A percentile compares a stretch with the other conserved stretches of the same genome.
Evolutionary conservation across 2,329 filamentous ascomycete species (phyloP).

Genomic region (Monilinia fructicola): DNA sequence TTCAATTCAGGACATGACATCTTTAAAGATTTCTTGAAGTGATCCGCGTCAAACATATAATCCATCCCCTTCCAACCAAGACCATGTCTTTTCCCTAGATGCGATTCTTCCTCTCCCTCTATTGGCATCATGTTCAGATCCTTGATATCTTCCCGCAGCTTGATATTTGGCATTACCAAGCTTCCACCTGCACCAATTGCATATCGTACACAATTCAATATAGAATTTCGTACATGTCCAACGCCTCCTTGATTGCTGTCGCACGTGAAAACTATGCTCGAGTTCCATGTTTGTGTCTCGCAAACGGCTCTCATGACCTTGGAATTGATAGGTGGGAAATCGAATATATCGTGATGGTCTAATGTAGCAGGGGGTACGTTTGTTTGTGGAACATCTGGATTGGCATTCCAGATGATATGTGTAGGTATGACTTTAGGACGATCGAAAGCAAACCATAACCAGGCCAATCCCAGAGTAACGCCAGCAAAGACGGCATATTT

Average conservation of each 20-base stretch:
- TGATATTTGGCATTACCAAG: conserved; percentile 43
- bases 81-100: conserved; percentile 30
- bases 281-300: conserved; percentile 40
- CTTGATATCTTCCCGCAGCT: conserved; percentile 40
- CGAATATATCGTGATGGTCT: conserved; percentile 37
- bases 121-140: conserved; percentile 23
- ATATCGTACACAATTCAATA: conserved; percentile 46
- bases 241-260: conserved; percentile 45
- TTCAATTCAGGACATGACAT: conserved; percentile 35
- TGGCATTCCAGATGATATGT: conserved; percentile 24
- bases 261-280: conserved; percentile 44
- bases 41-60: conserved; percentile 36
- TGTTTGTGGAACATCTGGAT: conserved; percentile 7
- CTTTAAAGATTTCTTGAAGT: conserved; percentile 35
- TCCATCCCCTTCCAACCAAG: conserved; percentile 37
- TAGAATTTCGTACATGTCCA: conserved; percentile 45
- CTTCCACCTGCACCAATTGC: conserved; percentile 44
- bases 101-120: conserved; percentile 22
- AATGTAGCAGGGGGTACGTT: background rate
- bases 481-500: conserved; percentile 30
- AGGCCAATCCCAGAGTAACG: conserved; percentile 27
- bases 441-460: conserved; percentile 33
- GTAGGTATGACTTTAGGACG: conserved; percentile 26
- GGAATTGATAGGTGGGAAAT: conserved; percentile 44
- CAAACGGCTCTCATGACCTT: conserved; percentile 42